Conservation (phyloP, 305 asterid genomes). For the Fraxinus floribunda region DNA sequence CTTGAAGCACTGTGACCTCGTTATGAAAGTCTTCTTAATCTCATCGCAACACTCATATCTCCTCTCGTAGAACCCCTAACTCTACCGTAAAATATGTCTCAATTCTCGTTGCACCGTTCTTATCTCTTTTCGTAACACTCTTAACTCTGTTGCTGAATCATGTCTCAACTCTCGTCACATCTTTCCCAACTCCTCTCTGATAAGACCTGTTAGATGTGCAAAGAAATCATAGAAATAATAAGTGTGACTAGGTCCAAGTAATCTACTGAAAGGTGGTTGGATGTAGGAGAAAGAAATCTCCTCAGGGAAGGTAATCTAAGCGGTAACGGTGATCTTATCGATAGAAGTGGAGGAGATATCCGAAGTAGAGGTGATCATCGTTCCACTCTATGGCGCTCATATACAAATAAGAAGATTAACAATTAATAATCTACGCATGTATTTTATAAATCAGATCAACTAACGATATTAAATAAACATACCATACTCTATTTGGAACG, state of each 20-base stretch:
- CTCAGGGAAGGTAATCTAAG: not conserved
- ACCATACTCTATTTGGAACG: not conserved
- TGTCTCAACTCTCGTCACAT: not conserved
- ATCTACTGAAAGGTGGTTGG: not conserved
- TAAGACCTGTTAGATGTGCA: too few species aligned
- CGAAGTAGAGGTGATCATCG: too few species aligned
- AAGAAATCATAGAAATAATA: too few species aligned
- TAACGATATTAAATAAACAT: not conserved
- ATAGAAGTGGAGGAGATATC: too few species aligned
- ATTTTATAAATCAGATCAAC: too few species aligned
- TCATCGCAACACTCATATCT: not conserved
- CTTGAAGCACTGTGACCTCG: too few species aligned
- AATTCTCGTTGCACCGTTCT: not conserved
- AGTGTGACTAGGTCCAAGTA: not conserved
- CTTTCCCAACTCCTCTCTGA: not conserved
- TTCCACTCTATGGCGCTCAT: too few species aligned
- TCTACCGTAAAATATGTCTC: not conserved
- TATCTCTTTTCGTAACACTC: too few species aligned
- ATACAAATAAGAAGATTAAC: too few species aligned
- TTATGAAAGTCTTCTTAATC: not conserved
- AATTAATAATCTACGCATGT: not conserved
- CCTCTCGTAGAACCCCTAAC: not conserved
- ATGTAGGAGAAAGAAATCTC: too few species aligned
- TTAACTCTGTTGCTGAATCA: too few species aligned
- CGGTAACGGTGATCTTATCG: not conserved